These are phyloP conservation scores for Vicia faba DNA, from an alignment of 306 rosid genomes.

Conservation along the genomic window DNA sequence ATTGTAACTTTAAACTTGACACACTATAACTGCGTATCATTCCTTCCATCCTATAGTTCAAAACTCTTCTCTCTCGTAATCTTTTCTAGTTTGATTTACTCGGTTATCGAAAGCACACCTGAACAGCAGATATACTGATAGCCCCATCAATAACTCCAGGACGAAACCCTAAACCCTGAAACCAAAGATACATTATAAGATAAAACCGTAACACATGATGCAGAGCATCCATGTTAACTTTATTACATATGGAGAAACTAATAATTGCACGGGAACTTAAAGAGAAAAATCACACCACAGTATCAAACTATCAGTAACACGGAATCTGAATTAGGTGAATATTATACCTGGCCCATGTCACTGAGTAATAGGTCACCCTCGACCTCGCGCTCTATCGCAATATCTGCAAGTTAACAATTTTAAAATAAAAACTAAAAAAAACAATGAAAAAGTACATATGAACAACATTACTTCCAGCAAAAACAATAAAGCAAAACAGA, in stretches of 20 bases:
- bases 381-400: constrained; percentile 85
- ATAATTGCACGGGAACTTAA: not conserved
- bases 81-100: not conserved
- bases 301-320: too few species aligned
- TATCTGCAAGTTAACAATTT: constrained; percentile 44
- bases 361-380: constrained; percentile 88
- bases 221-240: constrained; percentile 3
- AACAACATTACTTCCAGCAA: not conserved
- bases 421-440: not conserved
- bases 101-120: constrained; percentile 54
- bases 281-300: too few species aligned
- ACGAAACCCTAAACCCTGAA: constrained; percentile 93
- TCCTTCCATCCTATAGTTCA: not conserved
- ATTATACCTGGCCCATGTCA: constrained; percentile 93
- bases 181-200: constrained; percentile 20
- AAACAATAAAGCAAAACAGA: not conserved
- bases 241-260: not conserved
- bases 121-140: constrained; percentile 92
- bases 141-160: constrained; percentile 91
- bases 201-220: not conserved
- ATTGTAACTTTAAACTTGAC: not conserved
- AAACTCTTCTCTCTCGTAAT: not conserved
- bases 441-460: not conserved
- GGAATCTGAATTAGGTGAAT: constrained; percentile 2
- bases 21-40: not conserved